phyloP scores from a whole-genome alignment of 805 yeast species.

The Crinitomyces ghanaensis region DNA sequence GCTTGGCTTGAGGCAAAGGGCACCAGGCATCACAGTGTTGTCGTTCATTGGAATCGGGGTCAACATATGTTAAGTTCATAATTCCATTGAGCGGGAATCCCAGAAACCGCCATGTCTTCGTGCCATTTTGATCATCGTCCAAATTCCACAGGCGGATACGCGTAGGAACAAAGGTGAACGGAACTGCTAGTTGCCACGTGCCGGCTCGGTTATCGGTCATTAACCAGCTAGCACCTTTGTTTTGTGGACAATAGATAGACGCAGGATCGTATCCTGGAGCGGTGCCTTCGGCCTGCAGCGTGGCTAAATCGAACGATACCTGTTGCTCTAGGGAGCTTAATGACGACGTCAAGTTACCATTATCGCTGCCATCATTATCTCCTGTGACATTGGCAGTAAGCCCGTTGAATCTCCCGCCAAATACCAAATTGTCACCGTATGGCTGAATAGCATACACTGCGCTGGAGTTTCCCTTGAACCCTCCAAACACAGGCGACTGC shows the following conservation, averaged over 20 bases:
- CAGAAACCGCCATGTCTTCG: slow-evolving; percentile 54
- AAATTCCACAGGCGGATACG: slow-evolving; percentile 66
- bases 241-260: slow-evolving; percentile 47
- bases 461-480: slow-evolving; percentile 45
- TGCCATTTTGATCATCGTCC: slow-evolving; percentile 33
- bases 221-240: slow-evolving; percentile 40
- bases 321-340: slow-evolving; percentile 26
- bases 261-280: slow-evolving; percentile 14
- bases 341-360: background rate
- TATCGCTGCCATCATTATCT: no score
- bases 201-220: slow-evolving; percentile 40
- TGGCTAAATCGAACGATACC: slow-evolving; percentile 17
- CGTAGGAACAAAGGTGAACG: slow-evolving; percentile 50
- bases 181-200: slow-evolving; percentile 51
- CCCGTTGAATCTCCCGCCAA: slow-evolving; percentile 66
- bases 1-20: slow-evolving; percentile 43
- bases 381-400: slow-evolving; percentile 37
- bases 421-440: slow-evolving; percentile 38
- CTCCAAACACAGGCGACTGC: slow-evolving; percentile 52
- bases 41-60: slow-evolving; percentile 51
- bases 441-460: slow-evolving; percentile 50
- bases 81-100: slow-evolving; percentile 77
- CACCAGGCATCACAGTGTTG: slow-evolving; percentile 80
- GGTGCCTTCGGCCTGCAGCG: slow-evolving; percentile 16
- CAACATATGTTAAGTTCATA: slow-evolving; percentile 80